These are phyloP conservation scores for Trichoderma sp. DNA, from an alignment of 2,329 filamentous ascomycete species.

Conservation along the genomic window DNA sequence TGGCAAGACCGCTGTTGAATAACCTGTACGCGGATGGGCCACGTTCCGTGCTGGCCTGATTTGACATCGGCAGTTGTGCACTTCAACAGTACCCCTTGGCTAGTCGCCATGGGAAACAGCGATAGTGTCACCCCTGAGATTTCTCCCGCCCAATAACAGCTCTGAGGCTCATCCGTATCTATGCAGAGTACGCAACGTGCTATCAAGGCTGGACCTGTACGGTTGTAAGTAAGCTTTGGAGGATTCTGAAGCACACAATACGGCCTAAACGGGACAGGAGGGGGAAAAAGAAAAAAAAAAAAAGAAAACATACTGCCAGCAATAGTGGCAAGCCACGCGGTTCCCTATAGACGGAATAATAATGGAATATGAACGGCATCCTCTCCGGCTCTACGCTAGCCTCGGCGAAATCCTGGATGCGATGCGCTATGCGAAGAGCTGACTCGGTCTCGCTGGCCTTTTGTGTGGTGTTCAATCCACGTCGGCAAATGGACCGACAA, in stretches of 20 bases:
- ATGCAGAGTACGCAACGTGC: not conserved
- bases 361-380: not conserved
- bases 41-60: not conserved
- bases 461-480: constrained; percentile 12
- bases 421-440: constrained; percentile 19
- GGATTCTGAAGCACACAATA: not conserved
- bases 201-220: not conserved
- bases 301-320: not conserved
- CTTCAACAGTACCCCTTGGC: not conserved
- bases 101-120: not conserved
- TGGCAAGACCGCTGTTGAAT: not conserved
- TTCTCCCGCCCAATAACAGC: not conserved
- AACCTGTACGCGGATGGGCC: not conserved
- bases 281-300: no score
- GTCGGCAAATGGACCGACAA: not conserved
- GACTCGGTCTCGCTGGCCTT: constrained; percentile 12
- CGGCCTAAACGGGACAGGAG: constrained; percentile 5
- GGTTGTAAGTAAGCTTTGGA: not conserved
- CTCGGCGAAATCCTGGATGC: not conserved
- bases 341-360: not conserved
- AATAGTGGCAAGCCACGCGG: not conserved
- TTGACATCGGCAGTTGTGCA: constrained; percentile 17
- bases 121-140: not conserved
- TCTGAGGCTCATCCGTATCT: not conserved
- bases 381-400: not conserved